Evolutionary conservation across 108 stramenopile genomes (phyloP).

Genomic region (Pinguiococcus pyrenoidosus): DNA sequence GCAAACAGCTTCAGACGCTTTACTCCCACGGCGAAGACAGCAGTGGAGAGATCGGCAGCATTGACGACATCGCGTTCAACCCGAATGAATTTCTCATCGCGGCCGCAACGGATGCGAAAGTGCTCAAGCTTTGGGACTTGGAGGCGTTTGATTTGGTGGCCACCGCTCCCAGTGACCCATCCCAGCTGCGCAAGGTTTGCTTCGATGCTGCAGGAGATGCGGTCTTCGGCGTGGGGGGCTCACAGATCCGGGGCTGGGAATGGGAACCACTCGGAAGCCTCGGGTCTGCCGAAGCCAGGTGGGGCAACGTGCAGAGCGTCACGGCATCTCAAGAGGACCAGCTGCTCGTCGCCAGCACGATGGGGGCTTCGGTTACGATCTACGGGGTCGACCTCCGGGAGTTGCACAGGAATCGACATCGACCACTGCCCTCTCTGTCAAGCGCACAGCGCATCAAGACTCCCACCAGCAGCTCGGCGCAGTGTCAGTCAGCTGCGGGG

Average conservation of each 20-base stretch:
- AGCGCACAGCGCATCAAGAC: no score
- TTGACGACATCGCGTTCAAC: slow-evolving; percentile 30
- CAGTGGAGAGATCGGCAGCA: background rate
- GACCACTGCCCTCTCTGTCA: no score
- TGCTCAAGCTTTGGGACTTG: slow-evolving; percentile 12
- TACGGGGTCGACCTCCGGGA: no score
- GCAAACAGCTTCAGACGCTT: slow-evolving; percentile 6
- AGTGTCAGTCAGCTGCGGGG: no score
- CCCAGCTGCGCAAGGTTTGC: background rate
- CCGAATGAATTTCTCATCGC: slow-evolving; percentile 12
- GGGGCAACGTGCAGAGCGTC: background rate
- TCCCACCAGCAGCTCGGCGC: no score
- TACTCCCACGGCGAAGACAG: background rate
- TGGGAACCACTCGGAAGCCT: background rate
- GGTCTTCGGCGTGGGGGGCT: background rate
- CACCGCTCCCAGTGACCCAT: slow-evolving; percentile 10
- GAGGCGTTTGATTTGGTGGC: slow-evolving; percentile 1
- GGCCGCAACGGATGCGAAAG: background rate
- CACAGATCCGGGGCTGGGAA: slow-evolving; percentile 1
- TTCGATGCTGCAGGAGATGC: background rate
- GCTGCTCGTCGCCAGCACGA: slow-evolving; percentile 1
- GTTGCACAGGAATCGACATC: no score
- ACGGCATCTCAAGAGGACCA: background rate
- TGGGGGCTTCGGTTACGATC: no score
- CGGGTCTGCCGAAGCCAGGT: background rate